Evolutionary conservation across 1,139 yeast genomes (phyloP), one percentile per base, ranked within the genome.

Genomic region (Wickerhamomyces sp.): DNA sequence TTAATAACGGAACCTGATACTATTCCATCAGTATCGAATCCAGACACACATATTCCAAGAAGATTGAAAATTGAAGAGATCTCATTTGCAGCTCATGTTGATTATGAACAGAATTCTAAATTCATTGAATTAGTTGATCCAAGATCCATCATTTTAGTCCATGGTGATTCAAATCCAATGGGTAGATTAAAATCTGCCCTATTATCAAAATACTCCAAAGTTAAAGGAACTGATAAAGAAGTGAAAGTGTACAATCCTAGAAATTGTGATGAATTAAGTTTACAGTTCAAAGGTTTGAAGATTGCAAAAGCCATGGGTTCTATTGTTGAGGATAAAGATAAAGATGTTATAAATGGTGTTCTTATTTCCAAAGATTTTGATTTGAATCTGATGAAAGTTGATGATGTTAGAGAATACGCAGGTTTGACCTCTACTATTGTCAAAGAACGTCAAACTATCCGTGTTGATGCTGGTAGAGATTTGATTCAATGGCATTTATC

Each of bases 151-250:
- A 89, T 93, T 49, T 73, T 93, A 48, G 99, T 93, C 1, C 99
- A 93, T 63, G 99, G 99, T n/a, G 99, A 93, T 62, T 82, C 95
- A 3, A 90, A 88, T 55, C 97, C 96, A 30, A 93, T 93, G 99
- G 99, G 98, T 47, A 81, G 99, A 62, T 71, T 93, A 45, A 93
- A 93, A 63, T 87, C 96, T 27, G 99, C 99, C 0, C 71, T 93
- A 39, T 70, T 90, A 56, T 88, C 96, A 48, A 90, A 90, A 63
- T 94, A 91, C 59, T 76, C 91, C 8, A 77, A 81, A 41, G 73
- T 88, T 44, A 90, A 85, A 61, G 91, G 90, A 9, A 89, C 97
- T 0, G 95, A 87, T 8, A 79, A 85, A 43, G 99, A 93, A 62
- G 91, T 91, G n/a, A 87, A 81, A 58, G 95, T 93, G 6, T 91